Evolutionary conservation across 2,329 filamentous ascomycete genomes (phyloP), one percentile per base, ranked within the genome.

Genomic region (Fusarium coicis): DNA sequence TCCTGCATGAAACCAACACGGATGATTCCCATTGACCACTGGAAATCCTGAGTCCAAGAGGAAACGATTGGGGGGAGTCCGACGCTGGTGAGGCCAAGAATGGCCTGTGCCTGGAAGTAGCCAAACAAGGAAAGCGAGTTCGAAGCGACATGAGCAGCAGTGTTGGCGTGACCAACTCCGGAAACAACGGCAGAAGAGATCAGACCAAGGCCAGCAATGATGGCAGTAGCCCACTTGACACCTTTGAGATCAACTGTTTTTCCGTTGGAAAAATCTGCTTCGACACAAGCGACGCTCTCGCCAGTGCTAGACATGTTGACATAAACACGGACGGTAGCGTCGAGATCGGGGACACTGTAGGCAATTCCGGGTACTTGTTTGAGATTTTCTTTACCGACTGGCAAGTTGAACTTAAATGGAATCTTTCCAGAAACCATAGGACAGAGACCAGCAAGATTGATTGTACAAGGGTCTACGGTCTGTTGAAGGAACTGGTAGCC

Each of bases 21-120:
- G 78, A 98, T 97, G 77, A 98, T 95, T 77, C 96, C 96, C 94
- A 98, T 96, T 79, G 93, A 97, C 96, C 96, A 98, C 80, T 97
- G 93, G 85, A 98, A 98, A 84, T 98, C 96, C 84, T 98, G 95
- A 4, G 95, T 97, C 96, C 96, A 98, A 0, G 95, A 89, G 78
- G 93, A 89, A 60, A 97, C 96, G 69, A 97, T 93, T 1, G 96
- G 96, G 15, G 96, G 96, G 60, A 97, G 88, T 50, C 88, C 87
- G 19, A 98, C 92, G 26, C 92, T 90, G 60, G 92, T 93, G 83
- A 98, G 92, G 72, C 95, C 95, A 77, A 97, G 87, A 82, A 98
- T 94, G 32, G 96, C 95, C 83, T 97, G 95, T 9, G 94, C 91
- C 83, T 98, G 96, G 87, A 98, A 97, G 83, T 96, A 98, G 69